Conservation (phyloP, 2,329 filamentous ascomycete genomes). For the Ophidiomyces ophidiicola region DNA sequence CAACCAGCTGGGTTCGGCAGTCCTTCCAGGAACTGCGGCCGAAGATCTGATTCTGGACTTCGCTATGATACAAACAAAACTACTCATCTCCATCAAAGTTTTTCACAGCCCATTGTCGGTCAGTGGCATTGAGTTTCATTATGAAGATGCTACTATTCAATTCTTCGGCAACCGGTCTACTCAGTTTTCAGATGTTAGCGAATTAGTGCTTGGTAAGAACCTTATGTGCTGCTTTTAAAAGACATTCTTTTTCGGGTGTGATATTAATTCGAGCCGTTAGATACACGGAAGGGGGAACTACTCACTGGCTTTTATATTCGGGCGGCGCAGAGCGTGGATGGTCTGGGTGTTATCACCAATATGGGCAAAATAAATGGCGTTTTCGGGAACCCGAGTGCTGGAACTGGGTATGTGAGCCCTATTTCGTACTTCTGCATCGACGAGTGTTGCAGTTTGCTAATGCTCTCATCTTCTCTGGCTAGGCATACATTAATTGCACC, state of each 20-base stretch:
- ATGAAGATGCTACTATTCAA: conserved; percentile 74
- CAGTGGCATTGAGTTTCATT: conserved; percentile 83
- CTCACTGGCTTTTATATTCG: conserved; percentile 76
- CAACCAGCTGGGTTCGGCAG: conserved; percentile 57
- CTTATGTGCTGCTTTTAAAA: conserved; percentile 21
- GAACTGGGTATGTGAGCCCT: conserved; percentile 60
- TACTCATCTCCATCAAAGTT: conserved; percentile 61
- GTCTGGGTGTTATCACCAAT: conserved; percentile 78
- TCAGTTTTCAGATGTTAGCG: conserved; percentile 51
- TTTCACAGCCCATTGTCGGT: conserved; percentile 60
- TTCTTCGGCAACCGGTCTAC: conserved; percentile 67
- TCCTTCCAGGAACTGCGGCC: conserved; percentile 53
- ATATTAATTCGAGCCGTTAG: too few relatives aligned
- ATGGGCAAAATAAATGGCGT: conserved; percentile 72
- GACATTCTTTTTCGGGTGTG: background rate
- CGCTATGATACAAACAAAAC: conserved; percentile 53
- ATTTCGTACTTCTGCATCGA: background rate
- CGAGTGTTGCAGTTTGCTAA: conserved; percentile 11
- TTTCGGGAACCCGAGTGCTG: conserved; percentile 69
- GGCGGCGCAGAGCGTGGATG: conserved; percentile 70
- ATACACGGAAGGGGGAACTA: conserved; percentile 73
- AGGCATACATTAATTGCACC: conserved; percentile 85
- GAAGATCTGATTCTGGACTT: conserved; percentile 66
- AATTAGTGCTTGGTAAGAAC: conserved; percentile 62
- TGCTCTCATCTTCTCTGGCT: conserved; percentile 3